Conservation (phyloP, 352 stramenopile genomes). For the Phytophthora colocasiae region DNA sequence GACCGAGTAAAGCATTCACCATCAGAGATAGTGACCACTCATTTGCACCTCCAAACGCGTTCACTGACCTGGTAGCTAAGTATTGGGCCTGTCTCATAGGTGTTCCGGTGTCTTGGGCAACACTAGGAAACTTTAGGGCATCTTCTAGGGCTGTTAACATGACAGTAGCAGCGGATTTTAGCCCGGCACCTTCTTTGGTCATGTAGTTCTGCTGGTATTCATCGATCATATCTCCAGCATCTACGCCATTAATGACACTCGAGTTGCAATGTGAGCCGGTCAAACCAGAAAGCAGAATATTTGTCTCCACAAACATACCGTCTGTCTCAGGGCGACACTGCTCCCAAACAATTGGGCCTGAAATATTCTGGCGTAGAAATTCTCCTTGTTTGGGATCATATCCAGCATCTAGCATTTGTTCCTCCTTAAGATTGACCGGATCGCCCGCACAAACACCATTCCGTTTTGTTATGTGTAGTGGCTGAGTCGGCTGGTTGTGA, state of each 20-base stretch:
- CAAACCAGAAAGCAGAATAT: too few species aligned
- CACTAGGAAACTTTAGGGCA: slow-evolving; percentile 1
- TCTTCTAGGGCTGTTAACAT: slow-evolving; percentile 5
- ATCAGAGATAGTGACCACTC: slow-evolving; percentile 10
- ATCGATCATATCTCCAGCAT: slow-evolving; percentile 10
- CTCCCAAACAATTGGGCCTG: too few species aligned
- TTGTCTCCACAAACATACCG: too few species aligned
- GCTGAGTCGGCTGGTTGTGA: too few species aligned
- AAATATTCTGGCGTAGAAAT: background rate
- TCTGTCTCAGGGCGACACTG: too few species aligned
- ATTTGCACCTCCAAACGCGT: slow-evolving; percentile 8
- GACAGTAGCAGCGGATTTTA: background rate
- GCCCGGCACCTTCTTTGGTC: slow-evolving; percentile 13
- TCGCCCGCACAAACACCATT: too few species aligned
- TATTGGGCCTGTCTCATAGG: background rate
- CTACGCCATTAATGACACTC: too few species aligned
- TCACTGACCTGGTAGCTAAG: slow-evolving; percentile 2
- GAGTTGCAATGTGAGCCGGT: too few species aligned
- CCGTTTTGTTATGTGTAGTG: too few species aligned
- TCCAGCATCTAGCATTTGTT: too few species aligned
- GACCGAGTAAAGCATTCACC: slow-evolving; percentile 1
- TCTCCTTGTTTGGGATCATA: too few species aligned
- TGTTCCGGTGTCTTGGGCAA: background rate
- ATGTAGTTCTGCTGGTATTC: slow-evolving; percentile 18
- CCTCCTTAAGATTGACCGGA: too few species aligned